Percentiles rank a stretch among this genome's conserved stretches.
These are phyloP conservation scores for Rubroshorea leprosula DNA, from an alignment of 345 rosid species.

Conservation along the genomic window DNA sequence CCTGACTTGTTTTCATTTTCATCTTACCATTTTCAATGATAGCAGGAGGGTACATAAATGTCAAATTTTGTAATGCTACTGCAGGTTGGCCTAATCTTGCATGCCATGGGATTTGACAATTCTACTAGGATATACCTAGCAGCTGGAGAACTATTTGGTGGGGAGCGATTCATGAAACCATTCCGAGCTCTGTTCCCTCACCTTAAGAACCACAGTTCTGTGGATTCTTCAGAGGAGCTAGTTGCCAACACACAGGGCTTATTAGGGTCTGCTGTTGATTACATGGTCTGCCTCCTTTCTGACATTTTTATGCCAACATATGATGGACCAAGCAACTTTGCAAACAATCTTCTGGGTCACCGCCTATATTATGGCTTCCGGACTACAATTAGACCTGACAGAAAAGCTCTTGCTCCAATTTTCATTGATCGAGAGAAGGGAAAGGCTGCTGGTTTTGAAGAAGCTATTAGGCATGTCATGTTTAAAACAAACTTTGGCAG, in stretches of 20 bases:
- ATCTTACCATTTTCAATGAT: background rate
- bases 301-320: conserved; percentile 98
- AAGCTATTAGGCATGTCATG: conserved; percentile 82
- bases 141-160: conserved; percentile 95
- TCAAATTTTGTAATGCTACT: conserved; percentile 9
- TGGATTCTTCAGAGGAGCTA: conserved; percentile 71
- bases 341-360: conserved; percentile 96
- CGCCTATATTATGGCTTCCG: conserved; percentile 97
- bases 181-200: conserved; percentile 72
- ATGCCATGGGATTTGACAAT: conserved; percentile 87
- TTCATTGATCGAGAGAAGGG: conserved; percentile 79
- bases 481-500: conserved; percentile 84
- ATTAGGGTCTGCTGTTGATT: conserved; percentile 97
- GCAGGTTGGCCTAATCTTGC: conserved; percentile 91
- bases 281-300: conserved; percentile 96
- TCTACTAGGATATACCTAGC: conserved; percentile 88
- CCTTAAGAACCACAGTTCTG: conserved; percentile 91
- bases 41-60: background rate
- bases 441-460: conserved; percentile 54
- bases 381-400: conserved; percentile 88
- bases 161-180: conserved; percentile 84
- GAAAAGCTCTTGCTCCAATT: conserved; percentile 82
- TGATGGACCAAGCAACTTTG: conserved; percentile 99
- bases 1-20: conserved; percentile 8
- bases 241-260: conserved; percentile 56